These are phyloP conservation scores for Arachnopeziza araneosa DNA, from an alignment of 2,329 filamentous ascomycete genomes.

Conservation along the genomic window DNA sequence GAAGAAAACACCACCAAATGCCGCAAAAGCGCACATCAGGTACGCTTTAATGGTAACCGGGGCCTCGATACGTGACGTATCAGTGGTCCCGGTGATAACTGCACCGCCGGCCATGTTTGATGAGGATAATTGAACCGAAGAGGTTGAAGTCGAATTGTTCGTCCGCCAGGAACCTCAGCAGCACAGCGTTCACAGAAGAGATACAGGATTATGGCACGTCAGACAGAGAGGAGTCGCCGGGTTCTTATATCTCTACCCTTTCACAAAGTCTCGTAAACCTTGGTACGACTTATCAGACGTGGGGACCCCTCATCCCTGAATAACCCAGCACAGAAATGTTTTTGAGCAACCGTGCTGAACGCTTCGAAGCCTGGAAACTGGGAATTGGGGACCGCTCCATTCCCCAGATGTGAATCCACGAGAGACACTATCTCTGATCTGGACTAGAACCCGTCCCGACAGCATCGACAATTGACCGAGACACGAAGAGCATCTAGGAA, in stretches of 20 bases:
- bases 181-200: not conserved
- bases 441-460: not conserved
- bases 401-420: not conserved
- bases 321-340: not conserved
- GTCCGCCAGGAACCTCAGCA: not conserved
- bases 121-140: not conserved
- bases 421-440: not conserved
- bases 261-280: not conserved
- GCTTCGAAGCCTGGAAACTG: not conserved
- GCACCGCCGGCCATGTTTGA: conserved; percentile 14
- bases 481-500: not conserved
- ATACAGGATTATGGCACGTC: not conserved
- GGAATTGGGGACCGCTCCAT: not conserved
- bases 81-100: conserved; percentile 36
- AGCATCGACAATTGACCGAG: not conserved
- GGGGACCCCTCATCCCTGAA: not conserved
- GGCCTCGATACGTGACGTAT: conserved; percentile 62
- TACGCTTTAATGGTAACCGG: conserved; percentile 65
- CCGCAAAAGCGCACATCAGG: conserved; percentile 62
- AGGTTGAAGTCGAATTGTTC: not conserved
- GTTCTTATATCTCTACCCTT: not conserved
- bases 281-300: not conserved
- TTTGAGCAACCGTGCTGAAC: not conserved
- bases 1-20: conserved; percentile 51
- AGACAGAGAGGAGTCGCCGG: not conserved